Base-by-base conservation (phyloP, 2,329 filamentous ascomycete genomes). In the Uncinocarpus reesii region DNA sequence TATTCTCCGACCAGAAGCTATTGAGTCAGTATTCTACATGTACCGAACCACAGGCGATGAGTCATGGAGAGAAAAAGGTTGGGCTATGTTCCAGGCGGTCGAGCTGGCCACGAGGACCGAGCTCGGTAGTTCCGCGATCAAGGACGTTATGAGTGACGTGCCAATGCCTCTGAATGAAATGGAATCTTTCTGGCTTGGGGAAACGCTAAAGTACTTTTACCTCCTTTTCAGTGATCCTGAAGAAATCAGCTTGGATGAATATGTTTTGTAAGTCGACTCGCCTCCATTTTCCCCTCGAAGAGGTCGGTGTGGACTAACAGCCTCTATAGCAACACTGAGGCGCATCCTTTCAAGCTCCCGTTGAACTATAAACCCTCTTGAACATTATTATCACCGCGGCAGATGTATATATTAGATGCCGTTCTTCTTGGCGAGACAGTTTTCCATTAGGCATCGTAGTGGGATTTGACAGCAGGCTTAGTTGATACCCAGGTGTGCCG, bases 201-300 rank as follows among this genome's bases (percentile, higher is more conserved):
- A 95, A 73, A 95, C 87, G 37, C 71, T 95, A 56, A 95, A 94
- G 71, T 94, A 94, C 62, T 94, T 92, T 56, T 95, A 86, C 62
- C 65, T 95, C 49, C 73, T 94, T 45, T 95, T 85, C 63, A 79
- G 79, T 20, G 74, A 80, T 47, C 81, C 83, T 0, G 70, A 75
- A 10, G 56, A 79, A 23, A 69, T 84, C 38, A 82, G 73, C 58
- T 62, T 86, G 58, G 83, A 87, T 61, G 76, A 84, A 5, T 86
- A 72, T 62, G 79, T 86, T 23, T 66, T 83, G 53, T 55, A 60
- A 66, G 48, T 73, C 70, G 53, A 61, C 85, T 90, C 11, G 5
- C 20, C n/a, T n/a, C n/a, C n/a, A n/a, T n/a, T n/a, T n/a, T n/a
- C n/a, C n/a, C n/a, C n/a, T n/a, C n/a, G n/a, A n/a, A n/a, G n/a